Evolutionary conservation across 2,329 filamentous ascomycete species (phyloP).

Genomic region (Diaporthe vexans): DNA sequence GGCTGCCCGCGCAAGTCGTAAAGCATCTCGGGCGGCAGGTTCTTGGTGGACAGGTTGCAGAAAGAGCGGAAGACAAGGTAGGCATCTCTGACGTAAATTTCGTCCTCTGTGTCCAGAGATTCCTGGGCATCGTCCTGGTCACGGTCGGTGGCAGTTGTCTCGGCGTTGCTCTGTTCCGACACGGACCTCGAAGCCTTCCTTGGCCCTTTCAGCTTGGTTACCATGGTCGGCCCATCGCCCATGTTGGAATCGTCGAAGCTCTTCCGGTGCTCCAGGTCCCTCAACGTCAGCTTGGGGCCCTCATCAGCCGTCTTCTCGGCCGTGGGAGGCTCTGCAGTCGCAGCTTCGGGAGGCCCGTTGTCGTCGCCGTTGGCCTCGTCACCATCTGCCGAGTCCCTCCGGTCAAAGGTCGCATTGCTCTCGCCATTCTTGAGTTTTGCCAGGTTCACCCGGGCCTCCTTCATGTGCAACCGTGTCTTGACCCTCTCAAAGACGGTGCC

Average conservation of each 20-base stretch:
- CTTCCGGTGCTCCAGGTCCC: constrained; percentile 77
- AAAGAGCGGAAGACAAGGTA: constrained; percentile 98
- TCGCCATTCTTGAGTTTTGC: constrained; percentile 65
- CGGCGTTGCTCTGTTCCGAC: constrained; percentile 62
- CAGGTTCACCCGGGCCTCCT: constrained; percentile 80
- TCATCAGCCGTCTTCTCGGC: constrained; percentile 53
- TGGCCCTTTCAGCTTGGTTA: constrained; percentile 68
- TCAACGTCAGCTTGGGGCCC: constrained; percentile 72
- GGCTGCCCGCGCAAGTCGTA: constrained; percentile 94
- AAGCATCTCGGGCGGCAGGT: constrained; percentile 89
- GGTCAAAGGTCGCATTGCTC: constrained; percentile 67
- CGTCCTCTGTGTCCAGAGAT: constrained; percentile 81
- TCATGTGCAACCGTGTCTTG: constrained; percentile 86
- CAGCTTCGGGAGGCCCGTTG: constrained; percentile 53
- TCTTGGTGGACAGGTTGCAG: constrained; percentile 96
- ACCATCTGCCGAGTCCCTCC: constrained; percentile 55
- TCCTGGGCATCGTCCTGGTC: constrained; percentile 70
- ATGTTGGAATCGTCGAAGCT: constrained; percentile 78
- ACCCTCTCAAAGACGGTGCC: constrained; percentile 98
- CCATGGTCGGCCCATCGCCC: constrained; percentile 77
- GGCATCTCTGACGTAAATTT: constrained; percentile 96
- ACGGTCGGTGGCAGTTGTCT: constrained; percentile 61
- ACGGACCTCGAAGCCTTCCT: constrained; percentile 60
- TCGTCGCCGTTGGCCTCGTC: constrained; percentile 56
- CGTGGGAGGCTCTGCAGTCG: constrained; percentile 47